Evolutionary conservation across 2,329 filamentous ascomycete genomes (phyloP).

Genomic region (Penicillium sp.): DNA sequence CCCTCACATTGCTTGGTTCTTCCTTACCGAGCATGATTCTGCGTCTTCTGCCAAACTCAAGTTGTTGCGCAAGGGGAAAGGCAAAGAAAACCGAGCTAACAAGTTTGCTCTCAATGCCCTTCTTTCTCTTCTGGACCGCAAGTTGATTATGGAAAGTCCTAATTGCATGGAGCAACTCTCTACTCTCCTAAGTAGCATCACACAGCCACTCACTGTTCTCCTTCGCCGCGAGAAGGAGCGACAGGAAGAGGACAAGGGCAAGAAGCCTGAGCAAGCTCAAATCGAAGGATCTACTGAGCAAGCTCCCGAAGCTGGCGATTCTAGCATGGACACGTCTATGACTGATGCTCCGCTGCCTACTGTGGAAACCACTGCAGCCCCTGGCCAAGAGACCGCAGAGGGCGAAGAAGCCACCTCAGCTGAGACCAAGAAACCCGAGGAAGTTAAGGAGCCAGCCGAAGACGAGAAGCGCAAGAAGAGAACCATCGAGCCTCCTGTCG

Average conservation of each 20-base stretch:
- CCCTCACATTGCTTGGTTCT: conserved; percentile 82
- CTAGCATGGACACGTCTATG: conserved; percentile 41
- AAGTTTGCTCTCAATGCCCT: conserved; percentile 92
- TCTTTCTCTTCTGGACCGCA: conserved; percentile 83
- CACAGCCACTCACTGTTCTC: conserved; percentile 75
- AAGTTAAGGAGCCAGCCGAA: conserved; percentile 44
- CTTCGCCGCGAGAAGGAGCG: conserved; percentile 82
- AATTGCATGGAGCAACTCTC: conserved; percentile 93
- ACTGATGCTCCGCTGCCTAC: conserved; percentile 38
- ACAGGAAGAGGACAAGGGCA: conserved; percentile 46
- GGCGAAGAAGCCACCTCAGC: conserved; percentile 32
- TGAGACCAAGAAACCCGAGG: conserved; percentile 28
- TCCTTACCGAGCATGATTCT: conserved; percentile 90
- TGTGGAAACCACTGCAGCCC: conserved; percentile 32
- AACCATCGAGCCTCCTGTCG: conserved; percentile 73
- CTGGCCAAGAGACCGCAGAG: conserved; percentile 28
- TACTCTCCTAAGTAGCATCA: conserved; percentile 81
- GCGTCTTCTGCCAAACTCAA: conserved; percentile 73
- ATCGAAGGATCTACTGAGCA: conserved; percentile 21
- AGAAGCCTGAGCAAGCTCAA: conserved; percentile 33
- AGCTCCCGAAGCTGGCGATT: conserved; percentile 27
- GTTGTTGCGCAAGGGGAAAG: conserved; percentile 79
- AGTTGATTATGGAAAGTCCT: conserved; percentile 95
- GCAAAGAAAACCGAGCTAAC: conserved; percentile 76
- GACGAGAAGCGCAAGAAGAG: conserved; percentile 58